Evolutionary conservation across 148 eudicot genomes (phyloP).

Genomic region (Rhododendron griersonianum): DNA sequence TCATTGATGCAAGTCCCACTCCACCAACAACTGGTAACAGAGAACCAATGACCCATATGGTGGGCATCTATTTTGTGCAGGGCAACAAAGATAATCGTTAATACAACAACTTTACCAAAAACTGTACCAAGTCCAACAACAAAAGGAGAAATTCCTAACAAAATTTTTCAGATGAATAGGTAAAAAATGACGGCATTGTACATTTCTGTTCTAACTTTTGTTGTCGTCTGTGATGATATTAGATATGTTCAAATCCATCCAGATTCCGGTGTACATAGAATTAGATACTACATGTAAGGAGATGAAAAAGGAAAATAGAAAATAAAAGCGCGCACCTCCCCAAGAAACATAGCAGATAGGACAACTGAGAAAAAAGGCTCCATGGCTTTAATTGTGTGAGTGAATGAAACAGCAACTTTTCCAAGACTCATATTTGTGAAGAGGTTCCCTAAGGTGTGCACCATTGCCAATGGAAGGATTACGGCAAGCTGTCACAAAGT

Average conservation of each 20-base stretch:
- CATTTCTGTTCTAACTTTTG: background rate
- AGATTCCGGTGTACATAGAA: background rate
- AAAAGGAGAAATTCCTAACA: background rate
- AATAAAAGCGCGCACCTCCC: slow-evolving; percentile 51
- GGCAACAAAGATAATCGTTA: background rate
- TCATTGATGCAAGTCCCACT: slow-evolving; percentile 84
- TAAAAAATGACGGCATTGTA: background rate
- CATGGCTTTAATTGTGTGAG: slow-evolving; percentile 95
- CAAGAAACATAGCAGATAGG: slow-evolving; percentile 67
- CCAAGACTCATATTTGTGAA: slow-evolving; percentile 96
- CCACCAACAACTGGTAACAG: slow-evolving; percentile 94
- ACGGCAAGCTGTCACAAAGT: slow-evolving; percentile 58
- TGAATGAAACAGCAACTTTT: slow-evolving; percentile 88
- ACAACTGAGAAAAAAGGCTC: slow-evolving; percentile 96
- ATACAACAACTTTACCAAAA: background rate
- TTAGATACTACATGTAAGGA: background rate
- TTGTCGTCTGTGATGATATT: background rate
- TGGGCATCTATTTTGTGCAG: slow-evolving; percentile 49
- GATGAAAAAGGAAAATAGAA: background rate
- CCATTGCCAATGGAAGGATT: slow-evolving; percentile 74
- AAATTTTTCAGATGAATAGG: background rate
- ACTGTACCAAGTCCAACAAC: background rate
- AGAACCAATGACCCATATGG: slow-evolving; percentile 76
- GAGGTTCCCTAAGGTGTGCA: slow-evolving; percentile 81
- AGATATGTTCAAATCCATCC: background rate